phyloP scores from a whole-genome alignment of 1,284 basidiomycete genomes.

The Ceratobasidium sp. region DNA sequence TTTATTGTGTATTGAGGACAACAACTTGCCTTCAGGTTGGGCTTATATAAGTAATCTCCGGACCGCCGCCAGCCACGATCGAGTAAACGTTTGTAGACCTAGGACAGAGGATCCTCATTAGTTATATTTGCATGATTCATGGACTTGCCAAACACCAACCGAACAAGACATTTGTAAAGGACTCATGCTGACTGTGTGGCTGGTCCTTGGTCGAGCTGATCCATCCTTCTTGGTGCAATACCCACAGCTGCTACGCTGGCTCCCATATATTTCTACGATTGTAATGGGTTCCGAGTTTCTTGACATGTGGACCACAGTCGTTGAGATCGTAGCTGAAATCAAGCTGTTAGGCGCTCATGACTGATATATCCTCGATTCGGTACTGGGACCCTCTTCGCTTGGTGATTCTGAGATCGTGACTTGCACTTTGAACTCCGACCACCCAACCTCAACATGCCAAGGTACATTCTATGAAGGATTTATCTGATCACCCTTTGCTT shows the following conservation, averaged over 20 bases:
- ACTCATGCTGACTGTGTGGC: slow-evolving; percentile 38
- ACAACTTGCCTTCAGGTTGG: slow-evolving; percentile 80
- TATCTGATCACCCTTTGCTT: not conserved
- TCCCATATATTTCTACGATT: slow-evolving; percentile 40
- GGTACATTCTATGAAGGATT: not conserved
- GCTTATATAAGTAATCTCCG: slow-evolving; percentile 82
- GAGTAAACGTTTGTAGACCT: slow-evolving; percentile 36
- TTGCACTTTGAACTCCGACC: not conserved
- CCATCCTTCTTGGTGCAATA: slow-evolving; percentile 42
- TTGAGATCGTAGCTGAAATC: not conserved
- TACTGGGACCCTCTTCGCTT: not conserved
- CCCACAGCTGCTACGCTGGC: slow-evolving; percentile 39
- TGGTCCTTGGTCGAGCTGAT: slow-evolving; percentile 34
- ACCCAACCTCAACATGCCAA: not conserved
- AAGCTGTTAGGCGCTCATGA: slow-evolving; percentile 16
- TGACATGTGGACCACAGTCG: slow-evolving; percentile 4
- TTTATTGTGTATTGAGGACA: slow-evolving; percentile 94
- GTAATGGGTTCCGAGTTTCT: slow-evolving; percentile 34
- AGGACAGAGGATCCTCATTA: not conserved
- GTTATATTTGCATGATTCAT: not conserved
- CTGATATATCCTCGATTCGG: not conserved
- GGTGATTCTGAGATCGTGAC: not conserved
- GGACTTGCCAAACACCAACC: slow-evolving; percentile 26
- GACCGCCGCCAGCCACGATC: slow-evolving; percentile 82
- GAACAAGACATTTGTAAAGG: slow-evolving; percentile 42